Evolutionary conservation across 768 basidiomycete genomes (phyloP).

Genomic region (Lactarius evosmus): DNA sequence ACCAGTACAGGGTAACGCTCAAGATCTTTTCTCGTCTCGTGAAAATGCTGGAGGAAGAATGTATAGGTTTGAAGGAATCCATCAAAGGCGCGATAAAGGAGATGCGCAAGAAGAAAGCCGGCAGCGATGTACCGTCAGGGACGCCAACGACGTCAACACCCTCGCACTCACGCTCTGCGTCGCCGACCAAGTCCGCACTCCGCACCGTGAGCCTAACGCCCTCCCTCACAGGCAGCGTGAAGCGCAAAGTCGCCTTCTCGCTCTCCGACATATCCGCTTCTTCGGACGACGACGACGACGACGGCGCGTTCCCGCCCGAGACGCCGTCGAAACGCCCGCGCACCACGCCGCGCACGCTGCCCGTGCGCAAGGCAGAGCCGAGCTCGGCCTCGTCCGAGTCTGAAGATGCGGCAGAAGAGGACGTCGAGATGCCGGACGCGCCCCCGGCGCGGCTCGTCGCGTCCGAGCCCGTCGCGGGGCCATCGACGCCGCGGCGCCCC

Average conservation of each 20-base stretch:
- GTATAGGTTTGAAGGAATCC: slow-evolving; percentile 12
- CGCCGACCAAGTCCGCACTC: slow-evolving; percentile 25
- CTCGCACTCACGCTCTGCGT: slow-evolving; percentile 15
- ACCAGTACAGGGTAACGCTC: slow-evolving; percentile 10
- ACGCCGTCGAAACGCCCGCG: slow-evolving; percentile 23
- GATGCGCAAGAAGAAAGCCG: slow-evolving; percentile 15
- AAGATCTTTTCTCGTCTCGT: slow-evolving; percentile 3
- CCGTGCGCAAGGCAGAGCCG: slow-evolving; percentile 5
- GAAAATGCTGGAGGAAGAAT: slow-evolving; percentile 17
- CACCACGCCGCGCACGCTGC: slow-evolving; percentile 17
- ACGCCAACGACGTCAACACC: slow-evolving; percentile 7
- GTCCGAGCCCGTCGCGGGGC: slow-evolving; percentile 21
- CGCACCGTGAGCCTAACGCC: slow-evolving; percentile 10
- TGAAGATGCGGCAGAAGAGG: slow-evolving; percentile 5
- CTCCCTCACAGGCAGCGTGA: slow-evolving; percentile 6
- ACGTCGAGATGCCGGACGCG: slow-evolving; percentile 15
- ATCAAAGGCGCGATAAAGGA: slow-evolving; percentile 7
- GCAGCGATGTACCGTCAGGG: neutral
- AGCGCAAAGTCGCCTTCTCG: slow-evolving; percentile 27
- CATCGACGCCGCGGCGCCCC: slow-evolving; percentile 24
- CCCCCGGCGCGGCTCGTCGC: neutral
- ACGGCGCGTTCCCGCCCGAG: slow-evolving; percentile 12
- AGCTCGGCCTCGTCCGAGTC: slow-evolving; percentile 18
- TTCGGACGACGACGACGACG: slow-evolving; percentile 18
- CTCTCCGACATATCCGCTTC: slow-evolving; percentile 8